A percentile compares a stretch with the other conserved stretches of the same genome.
Evolutionary conservation across 495 filamentous ascomycete species (phyloP).

Genomic region (Ramalina intermedia): DNA sequence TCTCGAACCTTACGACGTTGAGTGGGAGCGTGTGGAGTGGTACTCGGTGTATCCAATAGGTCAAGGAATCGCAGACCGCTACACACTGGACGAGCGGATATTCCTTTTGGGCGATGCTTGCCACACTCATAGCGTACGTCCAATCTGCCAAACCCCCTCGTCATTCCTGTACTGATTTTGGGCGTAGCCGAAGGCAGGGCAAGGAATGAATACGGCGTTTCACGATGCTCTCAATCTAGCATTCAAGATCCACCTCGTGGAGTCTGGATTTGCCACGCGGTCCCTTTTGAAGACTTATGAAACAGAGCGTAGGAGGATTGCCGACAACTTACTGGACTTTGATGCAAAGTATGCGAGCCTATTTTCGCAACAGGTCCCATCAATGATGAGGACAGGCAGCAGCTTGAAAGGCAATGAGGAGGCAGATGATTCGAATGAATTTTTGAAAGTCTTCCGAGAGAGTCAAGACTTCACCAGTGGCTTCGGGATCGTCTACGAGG

Average conservation of each 20-base stretch:
- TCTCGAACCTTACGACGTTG: conserved; percentile 39
- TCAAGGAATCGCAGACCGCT: conserved; percentile 42
- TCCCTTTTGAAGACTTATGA: conserved; percentile 54
- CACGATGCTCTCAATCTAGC: conserved; percentile 53
- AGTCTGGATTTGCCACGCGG: conserved; percentile 40
- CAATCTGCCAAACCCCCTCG: not conserved
- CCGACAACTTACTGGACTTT: conserved; percentile 60
- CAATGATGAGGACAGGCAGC: conserved; percentile 32
- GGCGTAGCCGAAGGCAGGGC: conserved; percentile 42
- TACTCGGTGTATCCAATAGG: conserved; percentile 48
- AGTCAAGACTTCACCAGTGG: conserved; percentile 52
- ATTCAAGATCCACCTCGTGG: conserved; percentile 60
- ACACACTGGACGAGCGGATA: conserved; percentile 36
- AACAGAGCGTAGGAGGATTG: conserved; percentile 50
- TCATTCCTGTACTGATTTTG: not conserved
- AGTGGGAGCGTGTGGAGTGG: conserved; percentile 38
- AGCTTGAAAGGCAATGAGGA: conserved; percentile 22
- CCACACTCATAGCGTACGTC: conserved; percentile 48
- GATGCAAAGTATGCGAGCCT: conserved; percentile 49
- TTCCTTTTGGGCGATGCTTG: conserved; percentile 47
- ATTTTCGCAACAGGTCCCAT: conserved; percentile 38
- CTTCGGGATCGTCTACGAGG: conserved; percentile 47
- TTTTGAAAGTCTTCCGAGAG: conserved; percentile 50
- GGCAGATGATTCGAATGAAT: conserved; percentile 39
- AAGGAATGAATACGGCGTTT: conserved; percentile 36